Base-by-base conservation (phyloP, 257 asterid species). In the Lycium ferocissimum region DNA sequence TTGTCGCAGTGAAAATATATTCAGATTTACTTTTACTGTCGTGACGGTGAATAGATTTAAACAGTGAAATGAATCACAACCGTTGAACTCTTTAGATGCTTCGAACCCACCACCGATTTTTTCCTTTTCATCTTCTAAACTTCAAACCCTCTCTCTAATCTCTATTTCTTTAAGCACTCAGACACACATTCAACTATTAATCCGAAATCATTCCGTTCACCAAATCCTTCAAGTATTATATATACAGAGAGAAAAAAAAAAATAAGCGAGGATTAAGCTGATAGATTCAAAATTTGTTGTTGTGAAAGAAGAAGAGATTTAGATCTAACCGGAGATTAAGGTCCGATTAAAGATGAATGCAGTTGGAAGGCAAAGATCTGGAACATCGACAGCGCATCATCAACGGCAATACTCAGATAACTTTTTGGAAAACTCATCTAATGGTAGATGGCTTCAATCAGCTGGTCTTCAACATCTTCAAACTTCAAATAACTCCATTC, bases 401-500 rank as follows among this genome's bases (percentile, higher is more conserved):
- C 98, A 92, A 90, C 93, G 98, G 33, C 99, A 95, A 86, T 88
- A 89, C 89, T 97, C 98, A 79, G 98, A 94, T 75, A 88, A 97
- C 88, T 97, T 89, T 79, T 85, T 90, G 4, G 97, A 96, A 11
- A 81, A 92, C 67, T 92, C 98, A 4, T 92, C 99, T 18, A 91
- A 96, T 53, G 95, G 94, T 38, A 88, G 97, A 81, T 96, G 99
- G 98, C 92, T 95, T 81, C 99, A 96, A 86, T 96, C 99, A 78
- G 97, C 98, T 84, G 98, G 99, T 57, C 87, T 95, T 84, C 98
- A 97, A 85, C 97, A 95, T 86, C 91, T 94, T 6, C 98, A 95
- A 87, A 91, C 98, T 70, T 89, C 97, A 1, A 91, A 81, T 91
- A 91, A 86, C 90, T 91, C 92, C 75, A 87, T 80, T 89, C 90